Evolutionary conservation across 1,139 yeast species (phyloP).

Genomic region (Protomyces gravidus): DNA sequence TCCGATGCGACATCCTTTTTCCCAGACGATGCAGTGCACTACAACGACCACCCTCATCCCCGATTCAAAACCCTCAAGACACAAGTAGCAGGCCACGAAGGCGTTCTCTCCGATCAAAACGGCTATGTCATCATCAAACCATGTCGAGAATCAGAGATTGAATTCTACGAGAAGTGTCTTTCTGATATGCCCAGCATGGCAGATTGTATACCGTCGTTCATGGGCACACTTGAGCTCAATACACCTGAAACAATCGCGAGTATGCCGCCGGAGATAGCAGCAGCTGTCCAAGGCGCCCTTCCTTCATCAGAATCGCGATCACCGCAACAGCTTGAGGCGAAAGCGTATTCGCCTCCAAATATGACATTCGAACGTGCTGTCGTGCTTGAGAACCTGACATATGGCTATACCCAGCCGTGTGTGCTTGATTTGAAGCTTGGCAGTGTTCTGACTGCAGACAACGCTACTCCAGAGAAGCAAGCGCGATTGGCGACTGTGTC

Average conservation of each 20-base stretch:
- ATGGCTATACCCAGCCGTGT: constrained; percentile 62
- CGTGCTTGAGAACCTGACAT: constrained; percentile 69
- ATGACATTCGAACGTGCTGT: constrained; percentile 38
- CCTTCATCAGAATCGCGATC: background rate
- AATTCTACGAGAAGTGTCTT: constrained; percentile 53
- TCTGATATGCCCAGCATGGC: constrained; percentile 26
- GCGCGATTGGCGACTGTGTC: constrained; percentile 62
- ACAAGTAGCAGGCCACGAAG: constrained; percentile 88
- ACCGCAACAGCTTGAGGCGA: background rate
- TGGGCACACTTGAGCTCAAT: constrained; percentile 27
- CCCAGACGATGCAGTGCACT: constrained; percentile 18
- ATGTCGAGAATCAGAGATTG: constrained; percentile 59
- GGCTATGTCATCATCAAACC: constrained; percentile 72
- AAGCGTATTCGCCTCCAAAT: constrained; percentile 17
- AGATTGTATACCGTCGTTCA: constrained; percentile 30
- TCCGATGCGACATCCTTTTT: constrained; percentile 9
- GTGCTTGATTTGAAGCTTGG: constrained; percentile 84
- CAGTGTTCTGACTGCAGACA: constrained; percentile 58
- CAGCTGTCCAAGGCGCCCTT: constrained; percentile 1
- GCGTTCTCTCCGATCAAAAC: constrained; percentile 57
- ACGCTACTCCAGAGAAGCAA: constrained; percentile 56
- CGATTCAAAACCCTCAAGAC: constrained; percentile 14
- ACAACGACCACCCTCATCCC: constrained; percentile 5
- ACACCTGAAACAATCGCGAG: constrained; percentile 23
- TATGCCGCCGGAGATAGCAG: constrained; percentile 23